Percentiles rank a stretch among this genome's conserved stretches.
phyloP scores from a whole-genome alignment of 352 stramenopile genomes.

The Globisporangium cylindrosporum region DNA sequence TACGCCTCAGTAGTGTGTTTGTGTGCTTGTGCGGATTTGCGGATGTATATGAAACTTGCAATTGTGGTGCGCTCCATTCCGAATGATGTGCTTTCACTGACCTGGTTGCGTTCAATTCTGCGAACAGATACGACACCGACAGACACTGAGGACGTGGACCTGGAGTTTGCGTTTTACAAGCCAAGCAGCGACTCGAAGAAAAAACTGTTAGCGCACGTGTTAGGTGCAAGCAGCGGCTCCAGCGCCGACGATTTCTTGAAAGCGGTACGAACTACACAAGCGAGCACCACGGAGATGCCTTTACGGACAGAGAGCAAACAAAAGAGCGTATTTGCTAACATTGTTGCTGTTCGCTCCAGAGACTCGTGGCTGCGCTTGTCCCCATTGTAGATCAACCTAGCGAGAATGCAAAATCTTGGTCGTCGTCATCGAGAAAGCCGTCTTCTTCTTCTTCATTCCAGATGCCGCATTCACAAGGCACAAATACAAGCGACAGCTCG shows the following conservation, averaged over 20 bases:
- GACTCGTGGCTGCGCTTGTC: slow-evolving; percentile 20
- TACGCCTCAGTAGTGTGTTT: slow-evolving; percentile 2
- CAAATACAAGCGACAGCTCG: not conserved
- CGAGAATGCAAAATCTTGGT: not conserved
- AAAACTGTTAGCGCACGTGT: slow-evolving; percentile 1
- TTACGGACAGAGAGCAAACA: no score
- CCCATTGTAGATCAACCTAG: not conserved
- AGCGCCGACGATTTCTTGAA: slow-evolving; percentile 45
- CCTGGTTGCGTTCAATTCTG: not conserved
- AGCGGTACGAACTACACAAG: slow-evolving; percentile 25
- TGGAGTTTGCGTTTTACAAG: slow-evolving; percentile 11
- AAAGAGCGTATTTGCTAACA: not conserved
- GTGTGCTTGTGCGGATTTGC: not conserved
- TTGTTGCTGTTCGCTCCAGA: not conserved
- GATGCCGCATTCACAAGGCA: not conserved
- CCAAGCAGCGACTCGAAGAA: slow-evolving; percentile 7
- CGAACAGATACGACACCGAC: slow-evolving; percentile 1
- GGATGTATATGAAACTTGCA: not conserved
- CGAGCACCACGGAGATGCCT: not conserved
- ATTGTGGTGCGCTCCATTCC: not conserved
- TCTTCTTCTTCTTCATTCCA: not conserved
- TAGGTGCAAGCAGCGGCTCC: slow-evolving; percentile 11
- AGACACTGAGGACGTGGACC: not conserved
- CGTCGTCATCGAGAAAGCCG: not conserved
- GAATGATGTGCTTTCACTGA: not conserved